Base-by-base conservation (phyloP, 2,329 filamentous ascomycete genomes). In the Botrytis byssoidea region DNA sequence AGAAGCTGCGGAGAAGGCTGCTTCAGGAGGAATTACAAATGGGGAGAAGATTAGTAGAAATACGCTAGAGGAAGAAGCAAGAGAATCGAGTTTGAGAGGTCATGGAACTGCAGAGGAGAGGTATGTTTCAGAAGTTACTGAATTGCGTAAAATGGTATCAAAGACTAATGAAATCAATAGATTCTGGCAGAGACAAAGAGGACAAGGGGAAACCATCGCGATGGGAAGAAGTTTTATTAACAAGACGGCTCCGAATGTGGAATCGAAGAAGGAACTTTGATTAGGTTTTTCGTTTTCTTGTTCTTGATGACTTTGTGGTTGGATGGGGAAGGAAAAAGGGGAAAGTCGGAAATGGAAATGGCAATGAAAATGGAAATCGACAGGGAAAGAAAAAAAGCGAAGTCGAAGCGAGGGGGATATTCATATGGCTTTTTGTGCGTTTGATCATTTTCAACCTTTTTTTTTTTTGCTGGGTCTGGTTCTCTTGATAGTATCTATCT, bases 11-110 rank as follows among this genome's bases (percentile, higher is more conserved):
- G 85, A 87, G 70, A 84, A 83, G 72, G 83, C 85, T 29, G 82
- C 83, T 10, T 83, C 82, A 25, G 86, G 85, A 8, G 86, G 84
- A 6, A 83, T 86, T 60, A 83, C 83, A 61, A 85, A 84, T 22
- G 87, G 85, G 18, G 89, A 90, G 77, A 88, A 89, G 80, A 92
- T 93, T 74, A 93, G 89, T 4, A 84, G 89, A 44, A 86, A 85
- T 75, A 86, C 85, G 9, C 83, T 94, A 1, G 92, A 94, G 80
- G 92, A 89, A 70, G 88, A 89, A 75, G 88, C 88, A 2, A 84
- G 87, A 37, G 81, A 83, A 72, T 81, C 85, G n/a, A 88, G 87
- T 1, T 82, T 85, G 16, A 81, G 80, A 16, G 86, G 86, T 4
- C 84, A 86, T 63, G 85, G 85, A 55, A 84, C 84, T 5, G 84